Evolutionary conservation across 1,284 basidiomycete species (phyloP).

Genomic region (Papiliotrema flavescens): DNA sequence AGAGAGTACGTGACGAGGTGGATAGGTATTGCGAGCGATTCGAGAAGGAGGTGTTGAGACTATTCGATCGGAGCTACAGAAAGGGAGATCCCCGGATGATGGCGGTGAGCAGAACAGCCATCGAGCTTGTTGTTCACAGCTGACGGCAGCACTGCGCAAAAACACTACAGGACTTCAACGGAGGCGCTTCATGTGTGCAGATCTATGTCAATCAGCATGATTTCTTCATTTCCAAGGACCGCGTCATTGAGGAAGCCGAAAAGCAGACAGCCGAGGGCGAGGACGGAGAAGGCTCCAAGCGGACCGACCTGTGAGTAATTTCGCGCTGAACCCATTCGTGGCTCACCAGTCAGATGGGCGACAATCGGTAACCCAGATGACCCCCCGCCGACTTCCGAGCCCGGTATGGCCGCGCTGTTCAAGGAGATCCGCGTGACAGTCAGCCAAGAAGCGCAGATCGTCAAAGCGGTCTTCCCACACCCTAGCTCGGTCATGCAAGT

Average conservation of each 20-base stretch:
- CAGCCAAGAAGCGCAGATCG: slow-evolving; percentile 93
- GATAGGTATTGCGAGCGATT: slow-evolving; percentile 96
- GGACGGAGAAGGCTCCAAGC: slow-evolving; percentile 50
- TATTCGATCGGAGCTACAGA: slow-evolving; percentile 92
- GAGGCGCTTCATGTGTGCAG: slow-evolving; percentile 92
- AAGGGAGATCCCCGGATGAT: slow-evolving; percentile 99
- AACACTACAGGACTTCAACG: slow-evolving; percentile 96
- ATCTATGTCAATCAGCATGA: slow-evolving; percentile 99
- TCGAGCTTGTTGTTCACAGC: background rate
- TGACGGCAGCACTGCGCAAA: slow-evolving; percentile 82
- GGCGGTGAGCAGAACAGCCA: slow-evolving; percentile 63
- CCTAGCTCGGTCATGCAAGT: slow-evolving; percentile 98
- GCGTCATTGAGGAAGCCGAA: slow-evolving; percentile 51
- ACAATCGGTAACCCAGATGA: slow-evolving; percentile 73
- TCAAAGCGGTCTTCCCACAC: slow-evolving; percentile 97
- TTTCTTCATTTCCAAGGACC: slow-evolving; percentile 89
- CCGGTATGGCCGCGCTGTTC: slow-evolving; percentile 75
- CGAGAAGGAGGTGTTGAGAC: slow-evolving; percentile 94
- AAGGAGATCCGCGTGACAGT: slow-evolving; percentile 86
- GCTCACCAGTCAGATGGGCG: slow-evolving; percentile 64
- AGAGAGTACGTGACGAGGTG: slow-evolving; percentile 59
- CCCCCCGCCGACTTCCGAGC: slow-evolving; percentile 72
- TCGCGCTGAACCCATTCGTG: background rate
- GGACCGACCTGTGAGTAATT: slow-evolving; percentile 58
- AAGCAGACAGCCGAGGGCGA: slow-evolving; percentile 52